Percentiles rank a stretch among this genome's conserved stretches.
These are phyloP conservation scores for Dovyalis caffra DNA, from an alignment of 345 rosid species.

Conservation along the genomic window DNA sequence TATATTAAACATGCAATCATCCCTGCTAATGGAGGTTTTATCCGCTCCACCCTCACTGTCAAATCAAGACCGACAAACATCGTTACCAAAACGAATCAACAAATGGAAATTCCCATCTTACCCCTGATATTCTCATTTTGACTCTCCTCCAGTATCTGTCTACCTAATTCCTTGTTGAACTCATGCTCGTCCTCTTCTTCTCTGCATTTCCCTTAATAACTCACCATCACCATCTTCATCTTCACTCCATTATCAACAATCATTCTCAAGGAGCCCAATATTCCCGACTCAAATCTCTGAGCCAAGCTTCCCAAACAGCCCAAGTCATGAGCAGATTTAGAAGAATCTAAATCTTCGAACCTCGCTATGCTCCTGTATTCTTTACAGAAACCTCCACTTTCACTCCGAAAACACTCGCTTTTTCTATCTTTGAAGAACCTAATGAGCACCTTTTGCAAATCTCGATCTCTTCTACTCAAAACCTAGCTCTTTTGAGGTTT, in stretches of 20 bases:
- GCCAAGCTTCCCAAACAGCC: constrained; percentile 14
- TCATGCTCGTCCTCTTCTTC: constrained; percentile 26
- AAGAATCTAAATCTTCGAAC: constrained; percentile 42
- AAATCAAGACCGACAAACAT: too few relatives aligned
- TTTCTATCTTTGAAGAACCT: constrained; percentile 34
- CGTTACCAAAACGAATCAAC: too few relatives aligned
- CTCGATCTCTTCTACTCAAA: constrained; percentile 38
- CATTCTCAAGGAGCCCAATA: constrained; percentile 9
- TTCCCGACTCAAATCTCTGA: constrained; percentile 21
- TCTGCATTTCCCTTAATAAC: background rate
- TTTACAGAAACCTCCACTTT: constrained; percentile 39
- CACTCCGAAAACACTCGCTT: constrained; percentile 26
- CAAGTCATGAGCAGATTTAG: constrained; percentile 46
- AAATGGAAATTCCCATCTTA: constrained; percentile 4
- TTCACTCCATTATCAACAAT: background rate
- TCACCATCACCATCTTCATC: background rate
- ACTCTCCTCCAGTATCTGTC: background rate
- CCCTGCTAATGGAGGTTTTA: rapidly evolving
- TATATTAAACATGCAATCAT: too few relatives aligned
- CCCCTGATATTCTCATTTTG: constrained; percentile 6
- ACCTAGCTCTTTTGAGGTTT: constrained; percentile 38
- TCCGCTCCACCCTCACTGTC: too few relatives aligned
- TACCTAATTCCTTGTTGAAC: constrained; percentile 2
- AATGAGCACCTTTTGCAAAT: constrained; percentile 33
- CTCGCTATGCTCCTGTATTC: constrained; percentile 24